Conservation (phyloP, 257 asterid genomes). For the Solanum gracilifrons region DNA sequence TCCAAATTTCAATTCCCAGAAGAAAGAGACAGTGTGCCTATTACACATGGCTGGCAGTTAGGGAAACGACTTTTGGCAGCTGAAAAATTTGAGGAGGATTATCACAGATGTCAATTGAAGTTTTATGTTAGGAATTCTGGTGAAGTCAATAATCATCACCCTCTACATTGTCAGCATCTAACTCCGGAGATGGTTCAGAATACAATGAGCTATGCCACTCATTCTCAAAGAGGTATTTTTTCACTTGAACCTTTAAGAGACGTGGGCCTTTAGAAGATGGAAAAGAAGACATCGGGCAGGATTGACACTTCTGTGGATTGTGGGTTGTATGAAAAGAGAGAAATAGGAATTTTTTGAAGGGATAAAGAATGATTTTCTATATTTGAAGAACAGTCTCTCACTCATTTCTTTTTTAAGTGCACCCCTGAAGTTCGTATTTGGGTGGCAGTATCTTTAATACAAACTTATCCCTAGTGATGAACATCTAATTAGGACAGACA, state of each 20-base stretch:
- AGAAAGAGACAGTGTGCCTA: background rate
- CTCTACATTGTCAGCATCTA: background rate
- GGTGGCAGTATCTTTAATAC: no score
- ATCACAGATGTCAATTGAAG: background rate
- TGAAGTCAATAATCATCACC: background rate
- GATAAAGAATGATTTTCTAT: background rate
- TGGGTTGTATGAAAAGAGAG: background rate
- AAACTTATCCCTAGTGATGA: no score
- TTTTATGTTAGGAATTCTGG: background rate
- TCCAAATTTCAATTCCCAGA: background rate
- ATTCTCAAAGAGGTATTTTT: background rate
- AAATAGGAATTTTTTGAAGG: background rate
- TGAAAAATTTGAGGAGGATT: background rate
- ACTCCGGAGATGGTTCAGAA: background rate
- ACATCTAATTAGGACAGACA: no score
- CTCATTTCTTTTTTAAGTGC: background rate
- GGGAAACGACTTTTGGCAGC: background rate
- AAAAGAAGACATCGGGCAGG: background rate
- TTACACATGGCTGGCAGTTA: background rate
- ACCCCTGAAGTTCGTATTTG: background rate
- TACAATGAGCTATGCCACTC: background rate
- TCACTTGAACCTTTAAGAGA: background rate
- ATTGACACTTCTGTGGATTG: background rate
- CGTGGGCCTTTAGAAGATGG: background rate
- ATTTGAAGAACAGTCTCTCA: background rate